These are phyloP conservation scores for Nothopassalora personata DNA, from an alignment of 2,329 filamentous ascomycete species.

Conservation along the genomic window DNA sequence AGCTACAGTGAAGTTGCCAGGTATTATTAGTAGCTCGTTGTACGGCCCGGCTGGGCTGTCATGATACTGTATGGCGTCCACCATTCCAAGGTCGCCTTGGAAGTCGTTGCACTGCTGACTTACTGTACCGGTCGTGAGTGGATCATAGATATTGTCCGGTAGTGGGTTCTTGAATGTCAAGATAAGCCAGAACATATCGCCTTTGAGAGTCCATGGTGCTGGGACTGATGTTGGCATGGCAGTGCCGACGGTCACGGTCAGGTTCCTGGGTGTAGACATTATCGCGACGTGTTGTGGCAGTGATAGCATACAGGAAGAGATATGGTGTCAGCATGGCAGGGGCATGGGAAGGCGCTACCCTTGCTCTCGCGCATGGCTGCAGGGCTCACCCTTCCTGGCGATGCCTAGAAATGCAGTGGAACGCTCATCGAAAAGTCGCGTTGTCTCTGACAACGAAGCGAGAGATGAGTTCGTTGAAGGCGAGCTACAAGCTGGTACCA, in stretches of 20 bases:
- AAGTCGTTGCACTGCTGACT: background rate
- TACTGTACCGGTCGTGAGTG: conserved; percentile 3
- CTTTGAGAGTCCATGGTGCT: conserved; percentile 10
- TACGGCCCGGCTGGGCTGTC: conserved; percentile 5
- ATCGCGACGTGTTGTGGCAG: background rate
- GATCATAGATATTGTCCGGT: conserved; percentile 6
- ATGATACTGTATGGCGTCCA: background rate
- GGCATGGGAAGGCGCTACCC: background rate
- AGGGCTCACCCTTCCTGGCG: background rate
- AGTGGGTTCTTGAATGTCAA: conserved; percentile 6
- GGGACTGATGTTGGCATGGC: background rate
- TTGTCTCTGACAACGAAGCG: too few species aligned
- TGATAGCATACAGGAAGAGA: background rate
- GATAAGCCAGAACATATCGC: conserved; percentile 14
- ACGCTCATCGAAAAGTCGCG: background rate
- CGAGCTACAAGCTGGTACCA: background rate
- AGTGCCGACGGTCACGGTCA: background rate
- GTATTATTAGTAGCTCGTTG: conserved; percentile 1
- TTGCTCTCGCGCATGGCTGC: background rate
- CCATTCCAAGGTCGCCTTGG: conserved; percentile 2
- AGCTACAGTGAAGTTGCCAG: conserved; percentile 1
- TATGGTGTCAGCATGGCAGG: background rate
- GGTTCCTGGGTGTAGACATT: background rate
- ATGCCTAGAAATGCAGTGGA: background rate
- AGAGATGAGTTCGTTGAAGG: too few species aligned